Conservation (phyloP, 192 early-diverging fungal genomes). For the Coemansia furcata region DNA sequence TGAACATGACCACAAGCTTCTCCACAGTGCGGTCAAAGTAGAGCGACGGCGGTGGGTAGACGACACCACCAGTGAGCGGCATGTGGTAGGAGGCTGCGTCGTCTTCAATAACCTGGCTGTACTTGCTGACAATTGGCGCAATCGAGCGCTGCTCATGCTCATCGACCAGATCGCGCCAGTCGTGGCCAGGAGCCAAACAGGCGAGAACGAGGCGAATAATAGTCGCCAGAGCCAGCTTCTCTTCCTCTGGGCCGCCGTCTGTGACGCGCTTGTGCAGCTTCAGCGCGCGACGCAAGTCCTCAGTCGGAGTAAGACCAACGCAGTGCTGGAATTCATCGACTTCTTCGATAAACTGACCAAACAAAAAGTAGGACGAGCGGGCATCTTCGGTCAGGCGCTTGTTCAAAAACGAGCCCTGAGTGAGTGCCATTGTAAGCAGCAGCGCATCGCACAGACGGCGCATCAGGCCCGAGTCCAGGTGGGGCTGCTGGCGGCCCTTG, state of each 20-base stretch:
- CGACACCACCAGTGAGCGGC: constrained; percentile 48
- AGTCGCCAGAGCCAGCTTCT: constrained; percentile 73
- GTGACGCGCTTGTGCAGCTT: constrained; percentile 63
- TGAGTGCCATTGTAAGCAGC: constrained; percentile 72
- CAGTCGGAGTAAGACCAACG: constrained; percentile 71
- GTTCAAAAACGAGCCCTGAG: constrained; percentile 61
- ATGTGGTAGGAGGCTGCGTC: constrained; percentile 51
- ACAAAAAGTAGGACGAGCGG: constrained; percentile 82
- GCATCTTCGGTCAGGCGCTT: constrained; percentile 70
- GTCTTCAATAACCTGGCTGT: constrained; percentile 46
- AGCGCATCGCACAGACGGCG: constrained; percentile 81
- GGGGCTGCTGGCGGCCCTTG: constrained; percentile 77
- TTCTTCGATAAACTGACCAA: constrained; percentile 95
- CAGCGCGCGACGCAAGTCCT: constrained; percentile 76
- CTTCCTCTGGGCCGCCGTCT: constrained; percentile 68
- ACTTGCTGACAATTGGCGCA: constrained; percentile 70
- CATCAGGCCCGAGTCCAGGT: constrained; percentile 83
- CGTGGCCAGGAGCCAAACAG: constrained; percentile 73
- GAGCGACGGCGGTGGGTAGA: constrained; percentile 61
- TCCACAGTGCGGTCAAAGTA: constrained; percentile 95
- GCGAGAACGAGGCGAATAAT: constrained; percentile 75
- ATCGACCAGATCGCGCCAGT: constrained; percentile 92
- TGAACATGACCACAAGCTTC: constrained; percentile 82
- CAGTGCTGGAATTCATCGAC: constrained; percentile 86
- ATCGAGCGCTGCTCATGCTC: constrained; percentile 73